phyloP scores from a whole-genome alignment of 2,329 filamentous ascomycete species.

The Aureobasidium sp. region DNA sequence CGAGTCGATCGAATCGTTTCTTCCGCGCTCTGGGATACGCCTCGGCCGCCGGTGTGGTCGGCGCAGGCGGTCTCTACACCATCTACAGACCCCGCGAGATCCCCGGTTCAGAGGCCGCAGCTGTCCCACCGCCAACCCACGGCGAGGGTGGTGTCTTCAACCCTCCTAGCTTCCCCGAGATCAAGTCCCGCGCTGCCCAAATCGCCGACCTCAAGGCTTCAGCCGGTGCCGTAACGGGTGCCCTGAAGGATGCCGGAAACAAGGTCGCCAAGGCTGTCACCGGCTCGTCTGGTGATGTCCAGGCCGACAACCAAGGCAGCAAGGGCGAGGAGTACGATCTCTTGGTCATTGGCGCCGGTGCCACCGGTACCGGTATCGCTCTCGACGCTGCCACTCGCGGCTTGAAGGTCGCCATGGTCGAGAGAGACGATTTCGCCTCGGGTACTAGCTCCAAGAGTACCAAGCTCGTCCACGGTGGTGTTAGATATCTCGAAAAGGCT shows the following conservation, averaged over 20 bases:
- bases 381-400: constrained; percentile 73
- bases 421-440: constrained; percentile 74
- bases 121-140: constrained; percentile 62
- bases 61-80: constrained; percentile 51
- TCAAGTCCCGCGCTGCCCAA: constrained; percentile 56
- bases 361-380: constrained; percentile 72
- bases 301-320: constrained; percentile 21
- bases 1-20: constrained; percentile 24
- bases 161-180: constrained; percentile 56
- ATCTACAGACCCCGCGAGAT: constrained; percentile 64
- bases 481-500: constrained; percentile 78
- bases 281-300: constrained; percentile 20
- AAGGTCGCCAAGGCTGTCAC: constrained; percentile 31
- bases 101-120: constrained; percentile 58
- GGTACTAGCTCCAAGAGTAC: constrained; percentile 83
- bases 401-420: constrained; percentile 70
- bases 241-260: constrained; percentile 38
- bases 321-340: constrained; percentile 59
- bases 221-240: constrained; percentile 33
- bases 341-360: constrained; percentile 69
- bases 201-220: constrained; percentile 50
- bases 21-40: constrained; percentile 53
- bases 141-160: constrained; percentile 60
- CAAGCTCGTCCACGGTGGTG: constrained; percentile 77
- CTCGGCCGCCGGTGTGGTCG: constrained; percentile 45